phyloP scores from a whole-genome alignment of 139 green algal species.

The Pseudopediastrum boryanum region DNA sequence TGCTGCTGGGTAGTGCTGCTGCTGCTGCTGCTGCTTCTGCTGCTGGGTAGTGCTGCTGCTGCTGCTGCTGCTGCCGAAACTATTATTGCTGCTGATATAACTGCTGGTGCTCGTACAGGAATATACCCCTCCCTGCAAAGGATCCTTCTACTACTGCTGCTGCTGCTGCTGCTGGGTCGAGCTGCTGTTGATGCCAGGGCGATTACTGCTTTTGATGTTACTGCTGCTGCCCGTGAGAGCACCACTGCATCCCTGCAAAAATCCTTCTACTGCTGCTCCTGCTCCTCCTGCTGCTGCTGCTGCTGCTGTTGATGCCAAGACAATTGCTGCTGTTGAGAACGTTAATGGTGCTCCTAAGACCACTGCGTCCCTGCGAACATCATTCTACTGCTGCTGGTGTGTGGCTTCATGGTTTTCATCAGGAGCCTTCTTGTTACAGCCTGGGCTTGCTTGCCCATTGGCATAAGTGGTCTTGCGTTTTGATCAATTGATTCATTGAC shows the following conservation, averaged over 20 bases:
- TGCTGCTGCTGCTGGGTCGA: slow-evolving; percentile 1
- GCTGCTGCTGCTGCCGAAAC: background rate
- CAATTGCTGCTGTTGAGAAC: background rate
- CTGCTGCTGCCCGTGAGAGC: background rate
- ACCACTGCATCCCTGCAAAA: background rate
- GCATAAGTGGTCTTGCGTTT: background rate
- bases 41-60: background rate
- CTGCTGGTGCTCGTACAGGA: background rate
- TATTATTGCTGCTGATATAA: background rate
- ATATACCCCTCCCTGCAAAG: too few relatives aligned
- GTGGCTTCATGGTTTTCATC: too few relatives aligned
- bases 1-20: too few relatives aligned
- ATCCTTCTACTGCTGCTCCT: background rate
- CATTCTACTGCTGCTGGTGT: too few relatives aligned
- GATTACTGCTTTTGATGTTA: background rate
- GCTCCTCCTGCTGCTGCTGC: slow-evolving; percentile 19
- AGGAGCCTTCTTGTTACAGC: background rate
- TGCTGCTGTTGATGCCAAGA: background rate
- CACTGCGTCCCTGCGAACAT: too few relatives aligned
- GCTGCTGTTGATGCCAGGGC: slow-evolving; percentile 12
- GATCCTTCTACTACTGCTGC: too few relatives aligned
- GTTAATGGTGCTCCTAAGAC: background rate
- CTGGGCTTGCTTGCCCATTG: background rate
- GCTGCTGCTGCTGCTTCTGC: background rate
- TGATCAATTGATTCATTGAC: background rate